Evolutionary conservation across 2,329 filamentous ascomycete species (phyloP), one percentile per base, ranked within the genome.

Genomic region (Verticillium nubilum): DNA sequence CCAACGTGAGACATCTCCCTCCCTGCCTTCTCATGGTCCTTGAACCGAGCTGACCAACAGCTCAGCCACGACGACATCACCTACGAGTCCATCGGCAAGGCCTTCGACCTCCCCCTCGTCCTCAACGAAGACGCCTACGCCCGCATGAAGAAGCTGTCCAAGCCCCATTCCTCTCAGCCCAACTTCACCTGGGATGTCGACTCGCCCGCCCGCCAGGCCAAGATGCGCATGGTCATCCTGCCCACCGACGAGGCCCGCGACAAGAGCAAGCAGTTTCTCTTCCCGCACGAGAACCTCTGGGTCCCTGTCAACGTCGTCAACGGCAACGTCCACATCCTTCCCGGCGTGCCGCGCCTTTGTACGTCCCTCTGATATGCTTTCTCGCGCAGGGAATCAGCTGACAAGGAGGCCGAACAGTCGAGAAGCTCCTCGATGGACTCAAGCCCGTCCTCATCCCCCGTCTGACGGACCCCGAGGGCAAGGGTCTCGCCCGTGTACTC

Each of bases 51-150:
- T 33, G 33, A 52, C 53, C 33, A n/a, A 23, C 15, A 15, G 35
- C 58, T 63, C 66, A 96, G 91, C 59, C 94, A 98, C 78, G 95
- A 99, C 74, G 95, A 99, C 72, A 98, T 98, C 67, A 98, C 95
- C 27, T 99, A 99, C 77, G 82, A 90, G 70, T 94, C 92, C 42
- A 96, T 99, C 72, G 93, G 91, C 64, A 92, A 92, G 72, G 95
- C 93, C 7, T 98, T 97, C 72, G 77, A 80, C 52, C 80, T 97
- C 7, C 84, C 87, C 15, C 79, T 98, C 19, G 83, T 87, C 65
- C 82, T 96, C 28, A 91, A 98, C 78, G 77, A 91, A 52, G 84
- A 86, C 60, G 88, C 93, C 0, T 90, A 89, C 67, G 82, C 86
- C 64, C 87, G 88, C 69, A 98, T 98, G 95, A 93, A 90, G 76